Base-by-base conservation (phyloP, 805 yeast genomes). In the Kuraishia borneana region DNA sequence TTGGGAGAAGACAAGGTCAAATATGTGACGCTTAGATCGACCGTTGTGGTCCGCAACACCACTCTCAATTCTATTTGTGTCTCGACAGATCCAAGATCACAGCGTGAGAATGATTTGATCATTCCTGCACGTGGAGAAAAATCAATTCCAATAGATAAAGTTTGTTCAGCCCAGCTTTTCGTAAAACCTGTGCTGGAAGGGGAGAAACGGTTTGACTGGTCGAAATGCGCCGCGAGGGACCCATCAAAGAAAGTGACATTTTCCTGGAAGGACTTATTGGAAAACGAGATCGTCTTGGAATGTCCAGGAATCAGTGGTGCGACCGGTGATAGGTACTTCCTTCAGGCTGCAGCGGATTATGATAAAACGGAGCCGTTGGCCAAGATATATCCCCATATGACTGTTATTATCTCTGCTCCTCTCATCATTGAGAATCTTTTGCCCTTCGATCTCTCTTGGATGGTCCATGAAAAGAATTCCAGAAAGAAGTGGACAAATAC, bases 331-430 rank as follows among this genome's bases (percentile, higher is more conserved):
- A 49, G 44, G 48, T 39, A 61, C 73, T 0, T 53, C 45, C 79
- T 83, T 56, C 89, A 82, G 43, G 81, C 80, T 0, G 80, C 73
- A 43, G 85, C 89, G 1, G 54, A 60, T 30, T 80, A 56, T 52
- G 74, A 81, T 41, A 51, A 59, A 13, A 63, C 68, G n/a, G 94
- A 83, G 41, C 87, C 85, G 0, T 58, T 87, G 18, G 69, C 83
- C 0, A 63, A 67, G 38, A 68, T 83, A 1, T 94, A 84, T 47
- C 98, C 98, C 0, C 92, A 83, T 46, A 69, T 89, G 83, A 68
- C 64, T 6, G 58, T 92, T 18, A 68, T 76, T 3, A 58, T 92
- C 5, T 75, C 92, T 0, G 84, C 97, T 0, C 97, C 98, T 0
- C 56, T 92, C 31, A 83, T 83, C 44, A 64, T 92, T 38, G 87